Base-by-base conservation (phyloP, 805 yeast species). In the Jamesozyma spencerorum region DNA sequence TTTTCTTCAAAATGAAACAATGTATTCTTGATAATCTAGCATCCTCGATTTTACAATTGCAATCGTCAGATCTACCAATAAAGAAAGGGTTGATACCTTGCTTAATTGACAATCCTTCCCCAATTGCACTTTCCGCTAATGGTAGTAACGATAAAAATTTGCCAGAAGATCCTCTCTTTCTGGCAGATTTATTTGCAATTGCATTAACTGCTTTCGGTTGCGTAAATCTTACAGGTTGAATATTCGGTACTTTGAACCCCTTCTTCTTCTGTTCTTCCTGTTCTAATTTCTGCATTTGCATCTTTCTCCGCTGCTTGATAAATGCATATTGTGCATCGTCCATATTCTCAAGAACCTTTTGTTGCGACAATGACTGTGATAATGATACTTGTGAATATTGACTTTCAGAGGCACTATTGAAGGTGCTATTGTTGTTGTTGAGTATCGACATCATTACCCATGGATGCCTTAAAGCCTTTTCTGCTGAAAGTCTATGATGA, bases 11-110 rank as follows among this genome's bases (percentile, higher is more conserved):
- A 12, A 90, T 66, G 24, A 78, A 64, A 58, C 96, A 87, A 60
- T 92, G 97, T 1, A 80, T 69, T 47, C 86, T 84, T 2, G 97
- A 88, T 51, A 90, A 72, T 35, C 96, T 64, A 49, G 72, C 81
- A 49, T 88, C 96, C 26, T 72, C 65, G 14, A 85, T 73, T 33
- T 66, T 67, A 27, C 75, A 70, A 54, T 83, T 78, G 44, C 84
- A 74, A 2, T 70, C 74, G 17, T 70, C 74, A 18, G 74, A 72
- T 28, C 97, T 67, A 1, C 98, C 97, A 40, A 90, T 71, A 41
- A 79, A 70, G 56, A 77, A 80, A 7, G 78, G 76, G 36, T 75
- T 77, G 15, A 71, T 69, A 20, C 85, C 84, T 53, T 81, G 87
- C 27, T 77, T 72, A n/a, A 87, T 66, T 43, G 68, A 65, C 5